Evolutionary conservation across 2,329 filamentous ascomycete genomes (phyloP).

Genomic region (Helotiales sp.): DNA sequence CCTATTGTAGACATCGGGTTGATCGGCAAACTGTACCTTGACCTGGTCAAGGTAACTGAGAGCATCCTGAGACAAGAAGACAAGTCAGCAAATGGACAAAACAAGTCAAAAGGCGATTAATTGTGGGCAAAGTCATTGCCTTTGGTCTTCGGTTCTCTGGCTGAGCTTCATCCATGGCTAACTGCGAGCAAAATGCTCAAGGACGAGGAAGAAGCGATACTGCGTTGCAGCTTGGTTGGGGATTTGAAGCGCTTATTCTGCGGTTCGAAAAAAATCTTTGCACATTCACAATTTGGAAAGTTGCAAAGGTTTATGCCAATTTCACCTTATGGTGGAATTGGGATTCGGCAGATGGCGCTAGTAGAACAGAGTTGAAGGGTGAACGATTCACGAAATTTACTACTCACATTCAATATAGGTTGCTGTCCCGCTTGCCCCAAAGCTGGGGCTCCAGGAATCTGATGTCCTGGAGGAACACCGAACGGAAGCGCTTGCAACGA

Average conservation of each 20-base stretch:
- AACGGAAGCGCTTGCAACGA: conserved; percentile 60
- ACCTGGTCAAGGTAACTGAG: conserved; percentile 97
- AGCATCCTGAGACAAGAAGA: conserved; percentile 57
- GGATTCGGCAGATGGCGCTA: too few species aligned
- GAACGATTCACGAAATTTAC: neutral
- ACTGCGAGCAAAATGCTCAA: too few species aligned
- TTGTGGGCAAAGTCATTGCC: conserved; percentile 15
- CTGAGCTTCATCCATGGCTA: too few species aligned
- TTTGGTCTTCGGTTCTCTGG: conserved; percentile 5
- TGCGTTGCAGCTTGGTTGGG: too few species aligned
- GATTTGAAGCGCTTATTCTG: too few species aligned
- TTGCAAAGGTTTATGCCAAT: too few species aligned
- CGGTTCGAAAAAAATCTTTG: too few species aligned
- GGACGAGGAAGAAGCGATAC: too few species aligned
- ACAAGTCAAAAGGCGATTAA: neutral
- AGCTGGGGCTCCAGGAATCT: conserved; percentile 43
- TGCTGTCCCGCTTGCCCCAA: conserved; percentile 74
- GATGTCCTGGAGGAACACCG: conserved; percentile 38
- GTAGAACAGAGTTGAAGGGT: neutral
- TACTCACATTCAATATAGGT: conserved; percentile 73
- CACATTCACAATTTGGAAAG: too few species aligned
- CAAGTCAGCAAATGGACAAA: neutral
- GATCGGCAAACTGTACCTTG: conserved; percentile 95
- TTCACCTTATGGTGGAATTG: too few species aligned
- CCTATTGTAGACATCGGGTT: conserved; percentile 94